These are phyloP conservation scores for Solanum paucissectum DNA, from an alignment of 257 asterid species.

Conservation along the genomic window DNA sequence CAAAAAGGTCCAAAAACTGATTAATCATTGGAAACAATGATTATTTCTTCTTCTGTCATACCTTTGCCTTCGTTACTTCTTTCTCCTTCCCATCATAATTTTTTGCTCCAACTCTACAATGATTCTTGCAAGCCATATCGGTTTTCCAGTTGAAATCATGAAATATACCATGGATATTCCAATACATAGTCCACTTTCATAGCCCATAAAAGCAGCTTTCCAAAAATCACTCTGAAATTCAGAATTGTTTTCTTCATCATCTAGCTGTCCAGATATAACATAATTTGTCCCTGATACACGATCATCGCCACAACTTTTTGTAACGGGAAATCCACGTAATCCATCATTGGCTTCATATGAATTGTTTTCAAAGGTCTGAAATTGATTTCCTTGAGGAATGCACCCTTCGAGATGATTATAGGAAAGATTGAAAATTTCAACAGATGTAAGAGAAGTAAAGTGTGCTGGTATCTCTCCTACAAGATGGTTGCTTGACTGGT, in stretches of 20 bases:
- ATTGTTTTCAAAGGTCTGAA: neutral
- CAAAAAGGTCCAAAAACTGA: too few relatives aligned
- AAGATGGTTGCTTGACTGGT: neutral
- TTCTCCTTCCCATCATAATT: too few relatives aligned
- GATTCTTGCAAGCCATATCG: too few relatives aligned
- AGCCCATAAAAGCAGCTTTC: too few relatives aligned
- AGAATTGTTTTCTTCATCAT: neutral
- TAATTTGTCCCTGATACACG: neutral
- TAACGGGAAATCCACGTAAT: neutral
- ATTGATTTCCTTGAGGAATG: neutral
- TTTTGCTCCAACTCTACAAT: too few relatives aligned
- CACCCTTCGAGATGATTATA: neutral
- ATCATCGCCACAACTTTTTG: rapidly evolving
- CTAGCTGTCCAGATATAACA: neutral
- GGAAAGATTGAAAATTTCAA: neutral
- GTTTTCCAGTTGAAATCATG: too few relatives aligned
- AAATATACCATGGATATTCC: too few relatives aligned
- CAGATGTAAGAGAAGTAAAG: neutral
- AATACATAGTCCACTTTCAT: too few relatives aligned
- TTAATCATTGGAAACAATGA: too few relatives aligned
- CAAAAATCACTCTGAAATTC: too few relatives aligned
- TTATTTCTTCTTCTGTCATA: too few relatives aligned
- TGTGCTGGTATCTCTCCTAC: neutral
- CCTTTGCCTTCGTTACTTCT: neutral
- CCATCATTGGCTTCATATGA: neutral